Percentiles rank a stretch among this genome's conserved stretches.
Conservation (phyloP, 1,139 yeast genomes). For the Saccharomycopsis hybrid region DNA sequence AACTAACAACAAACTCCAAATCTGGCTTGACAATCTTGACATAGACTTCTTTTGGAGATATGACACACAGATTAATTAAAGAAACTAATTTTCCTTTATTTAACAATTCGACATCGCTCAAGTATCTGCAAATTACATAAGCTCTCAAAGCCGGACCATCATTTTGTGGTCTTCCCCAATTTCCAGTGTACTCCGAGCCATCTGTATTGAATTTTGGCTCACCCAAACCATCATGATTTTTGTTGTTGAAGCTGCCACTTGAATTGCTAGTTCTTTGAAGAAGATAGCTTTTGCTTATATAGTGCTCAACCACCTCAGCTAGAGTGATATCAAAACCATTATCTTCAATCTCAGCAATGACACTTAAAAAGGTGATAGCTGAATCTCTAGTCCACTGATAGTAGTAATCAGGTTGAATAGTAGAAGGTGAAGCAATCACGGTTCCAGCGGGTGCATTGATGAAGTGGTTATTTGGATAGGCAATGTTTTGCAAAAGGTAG, state of each 20-base stretch:
- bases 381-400: conserved; percentile 90
- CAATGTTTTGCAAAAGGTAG: conserved; percentile 15
- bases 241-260: conserved; percentile 51
- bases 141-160: conserved; percentile 89
- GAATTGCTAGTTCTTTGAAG: conserved; percentile 64
- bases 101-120: conserved; percentile 36
- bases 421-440: conserved; percentile 81
- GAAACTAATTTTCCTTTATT: conserved; percentile 25
- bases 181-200: conserved; percentile 49
- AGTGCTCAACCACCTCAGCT: conserved; percentile 45
- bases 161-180: conserved; percentile 94
- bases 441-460: conserved; percentile 41
- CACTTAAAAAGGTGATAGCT: conserved; percentile 69
- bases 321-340: conserved; percentile 29
- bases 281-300: conserved; percentile 48
- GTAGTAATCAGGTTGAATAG: conserved; percentile 62
- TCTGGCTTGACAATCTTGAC: conserved; percentile 59
- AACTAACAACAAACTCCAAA: conserved; percentile 51
- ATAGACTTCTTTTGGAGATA: conserved; percentile 34
- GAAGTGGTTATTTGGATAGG: not conserved
- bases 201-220: conserved; percentile 81
- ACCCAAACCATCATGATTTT: conserved; percentile 56
- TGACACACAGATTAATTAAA: not conserved
- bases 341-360: conserved; percentile 48
- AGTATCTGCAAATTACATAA: conserved; percentile 53